phyloP scores from a whole-genome alignment of 106 monocot genomes.

The Dioscorea dumetorum region DNA sequence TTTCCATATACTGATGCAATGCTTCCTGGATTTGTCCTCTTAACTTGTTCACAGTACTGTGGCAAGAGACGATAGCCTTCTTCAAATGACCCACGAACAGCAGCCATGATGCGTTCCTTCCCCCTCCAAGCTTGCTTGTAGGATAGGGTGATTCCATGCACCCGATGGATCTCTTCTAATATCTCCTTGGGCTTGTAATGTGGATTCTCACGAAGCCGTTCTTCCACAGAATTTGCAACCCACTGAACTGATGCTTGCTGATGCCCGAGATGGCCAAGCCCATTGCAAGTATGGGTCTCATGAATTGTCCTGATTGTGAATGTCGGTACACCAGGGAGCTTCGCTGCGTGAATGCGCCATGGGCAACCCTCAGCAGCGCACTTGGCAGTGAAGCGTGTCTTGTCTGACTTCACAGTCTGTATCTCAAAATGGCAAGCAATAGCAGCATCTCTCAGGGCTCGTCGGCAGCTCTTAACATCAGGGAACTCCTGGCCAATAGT shows the following conservation, averaged over 20 bases:
- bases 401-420: conserved; percentile 96
- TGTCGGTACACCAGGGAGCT: conserved; percentile 89
- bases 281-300: conserved; percentile 66
- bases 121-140: conserved; percentile 99
- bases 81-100: conserved; percentile 93
- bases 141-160: conserved; percentile 92
- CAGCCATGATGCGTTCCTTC: conserved; percentile 92
- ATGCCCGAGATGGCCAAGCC: conserved; percentile 87
- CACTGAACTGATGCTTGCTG: conserved; percentile 97
- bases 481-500: conserved; percentile 82
- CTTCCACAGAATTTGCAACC: conserved; percentile 93
- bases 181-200: conserved; percentile 97
- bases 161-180: conserved; percentile 85
- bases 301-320: conserved; percentile 92
- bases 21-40: conserved; percentile 78
- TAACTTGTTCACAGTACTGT: conserved; percentile 83
- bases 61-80: conserved; percentile 90
- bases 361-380: conserved; percentile 87
- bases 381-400: conserved; percentile 90
- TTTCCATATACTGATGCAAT: conserved; percentile 79
- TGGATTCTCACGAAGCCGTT: conserved; percentile 86
- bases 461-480: conserved; percentile 87
- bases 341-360: conserved; percentile 91
- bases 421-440: conserved; percentile 98
- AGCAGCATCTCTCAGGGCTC: conserved; percentile 78